These are phyloP conservation scores for Diaporthe sp. DNA, from an alignment of 2,329 filamentous ascomycete genomes.

Conservation along the genomic window DNA sequence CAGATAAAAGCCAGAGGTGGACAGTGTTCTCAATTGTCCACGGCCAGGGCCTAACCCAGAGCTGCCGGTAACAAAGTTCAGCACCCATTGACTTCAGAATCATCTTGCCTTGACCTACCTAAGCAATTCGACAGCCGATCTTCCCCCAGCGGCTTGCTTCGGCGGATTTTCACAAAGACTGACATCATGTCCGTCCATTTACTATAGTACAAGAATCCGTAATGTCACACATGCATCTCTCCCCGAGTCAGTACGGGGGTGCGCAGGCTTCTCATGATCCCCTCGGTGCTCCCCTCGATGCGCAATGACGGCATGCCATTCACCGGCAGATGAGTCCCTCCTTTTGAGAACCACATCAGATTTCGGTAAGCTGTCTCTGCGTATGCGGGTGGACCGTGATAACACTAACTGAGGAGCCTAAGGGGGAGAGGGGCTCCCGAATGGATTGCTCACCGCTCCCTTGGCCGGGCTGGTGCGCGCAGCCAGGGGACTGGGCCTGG, in stretches of 20 bases:
- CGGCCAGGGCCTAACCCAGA: not conserved
- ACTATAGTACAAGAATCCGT: not conserved
- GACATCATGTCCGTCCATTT: not conserved
- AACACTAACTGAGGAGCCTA: not conserved
- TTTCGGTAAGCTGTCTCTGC: not conserved
- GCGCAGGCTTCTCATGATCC: not conserved
- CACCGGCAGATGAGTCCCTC: not conserved
- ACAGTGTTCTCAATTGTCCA: not conserved
- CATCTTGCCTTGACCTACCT: not conserved
- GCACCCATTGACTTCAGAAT: not conserved
- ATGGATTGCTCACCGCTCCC: conserved; percentile 27
- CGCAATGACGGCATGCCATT: conserved; percentile 14
- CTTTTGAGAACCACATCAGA: not conserved
- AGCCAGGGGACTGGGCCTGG: conserved; percentile 9
- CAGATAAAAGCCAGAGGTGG: not conserved
- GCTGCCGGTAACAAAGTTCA: not conserved
- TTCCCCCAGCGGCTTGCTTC: not conserved
- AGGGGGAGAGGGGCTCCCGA: not conserved
- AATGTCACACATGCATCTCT: not conserved
- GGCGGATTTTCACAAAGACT: not conserved
- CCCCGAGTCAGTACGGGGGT: not conserved
- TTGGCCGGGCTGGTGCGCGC: conserved; percentile 2
- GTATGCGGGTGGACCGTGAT: not conserved
- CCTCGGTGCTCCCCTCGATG: not conserved
- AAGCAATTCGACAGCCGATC: not conserved